phyloP scores from a whole-genome alignment of 345 rosid genomes.

The Physaria fendleri region DNA sequence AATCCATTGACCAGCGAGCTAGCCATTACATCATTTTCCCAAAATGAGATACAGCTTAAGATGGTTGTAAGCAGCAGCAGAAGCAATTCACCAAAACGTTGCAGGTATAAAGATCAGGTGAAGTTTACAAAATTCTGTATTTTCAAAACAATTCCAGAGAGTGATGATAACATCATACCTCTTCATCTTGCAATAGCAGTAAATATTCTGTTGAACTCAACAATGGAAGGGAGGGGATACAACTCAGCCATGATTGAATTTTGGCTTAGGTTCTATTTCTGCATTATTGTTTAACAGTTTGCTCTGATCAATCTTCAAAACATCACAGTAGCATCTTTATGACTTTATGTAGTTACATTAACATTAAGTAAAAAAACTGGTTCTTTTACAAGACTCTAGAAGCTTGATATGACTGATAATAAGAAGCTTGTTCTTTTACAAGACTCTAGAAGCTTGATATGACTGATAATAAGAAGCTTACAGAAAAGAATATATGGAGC shows the following conservation, averaged over 20 bases:
- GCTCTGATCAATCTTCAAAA: neutral
- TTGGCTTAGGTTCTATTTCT: neutral
- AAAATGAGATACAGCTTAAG: constrained; percentile 11
- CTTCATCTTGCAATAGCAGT: constrained; percentile 20
- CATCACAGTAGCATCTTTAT: neutral
- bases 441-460: constrained; percentile 9
- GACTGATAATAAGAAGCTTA: neutral
- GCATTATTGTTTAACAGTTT: neutral
- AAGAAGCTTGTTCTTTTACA: neutral
- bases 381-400: constrained; percentile 11
- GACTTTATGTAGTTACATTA: neutral
- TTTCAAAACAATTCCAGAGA: constrained; percentile 4
- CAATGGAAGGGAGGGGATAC: constrained; percentile 22
- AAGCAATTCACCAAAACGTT: constrained; percentile 25
- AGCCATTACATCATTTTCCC: constrained; percentile 22
- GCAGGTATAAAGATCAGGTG: constrained; percentile 26
- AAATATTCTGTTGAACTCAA: constrained; percentile 24
- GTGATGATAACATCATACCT: constrained; percentile 16
- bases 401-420: neutral
- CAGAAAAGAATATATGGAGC: constrained; percentile 20
- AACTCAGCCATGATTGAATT: constrained; percentile 20
- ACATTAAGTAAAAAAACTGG: neutral
- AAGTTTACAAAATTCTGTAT: neutral
- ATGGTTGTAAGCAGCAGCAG: constrained; percentile 14
- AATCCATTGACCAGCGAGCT: constrained; percentile 20